These are phyloP conservation scores for Tetrastigma voinierianum DNA, from an alignment of 164 flowering plant species.

Conservation along the genomic window DNA sequence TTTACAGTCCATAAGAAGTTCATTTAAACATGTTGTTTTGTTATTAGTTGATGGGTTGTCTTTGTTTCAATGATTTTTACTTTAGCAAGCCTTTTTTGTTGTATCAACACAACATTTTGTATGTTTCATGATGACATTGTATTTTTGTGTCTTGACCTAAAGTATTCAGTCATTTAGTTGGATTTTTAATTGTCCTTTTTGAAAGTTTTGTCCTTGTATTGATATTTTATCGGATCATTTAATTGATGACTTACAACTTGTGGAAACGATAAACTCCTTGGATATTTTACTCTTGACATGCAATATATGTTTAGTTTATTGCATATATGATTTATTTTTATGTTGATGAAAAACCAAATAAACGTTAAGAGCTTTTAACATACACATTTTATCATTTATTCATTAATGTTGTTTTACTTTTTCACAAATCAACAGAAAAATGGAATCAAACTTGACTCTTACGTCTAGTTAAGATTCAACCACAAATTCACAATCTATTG, in stretches of 20 bases:
- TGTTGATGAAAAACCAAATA: background rate
- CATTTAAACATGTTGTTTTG: constrained; percentile 53
- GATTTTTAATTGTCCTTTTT: constrained; percentile 4
- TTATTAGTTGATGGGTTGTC: constrained; percentile 88
- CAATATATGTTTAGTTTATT: constrained; percentile 4
- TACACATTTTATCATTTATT: no score
- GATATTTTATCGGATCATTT: background rate
- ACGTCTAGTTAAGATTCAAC: no score
- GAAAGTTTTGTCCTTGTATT: constrained; percentile 12
- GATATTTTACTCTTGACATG: background rate
- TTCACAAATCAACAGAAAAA: no score
- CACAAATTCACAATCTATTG: no score
- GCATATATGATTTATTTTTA: background rate
- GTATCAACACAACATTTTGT: constrained; percentile 61
- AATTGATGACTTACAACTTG: background rate
- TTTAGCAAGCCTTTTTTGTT: constrained; percentile 53
- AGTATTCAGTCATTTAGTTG: constrained; percentile 6
- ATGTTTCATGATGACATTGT: constrained; percentile 50
- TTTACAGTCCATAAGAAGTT: constrained; percentile 31
- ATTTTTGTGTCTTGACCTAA: constrained; percentile 3
- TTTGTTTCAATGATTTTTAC: constrained; percentile 62
- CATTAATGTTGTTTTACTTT: no score
- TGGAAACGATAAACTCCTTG: background rate
- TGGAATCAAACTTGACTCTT: no score
- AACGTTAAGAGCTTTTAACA: background rate